A percentile compares a stretch with the other conserved stretches of the same genome.
Conservation (phyloP, 176 grass and related monocot species). For the Saccharum spontaneum region DNA sequence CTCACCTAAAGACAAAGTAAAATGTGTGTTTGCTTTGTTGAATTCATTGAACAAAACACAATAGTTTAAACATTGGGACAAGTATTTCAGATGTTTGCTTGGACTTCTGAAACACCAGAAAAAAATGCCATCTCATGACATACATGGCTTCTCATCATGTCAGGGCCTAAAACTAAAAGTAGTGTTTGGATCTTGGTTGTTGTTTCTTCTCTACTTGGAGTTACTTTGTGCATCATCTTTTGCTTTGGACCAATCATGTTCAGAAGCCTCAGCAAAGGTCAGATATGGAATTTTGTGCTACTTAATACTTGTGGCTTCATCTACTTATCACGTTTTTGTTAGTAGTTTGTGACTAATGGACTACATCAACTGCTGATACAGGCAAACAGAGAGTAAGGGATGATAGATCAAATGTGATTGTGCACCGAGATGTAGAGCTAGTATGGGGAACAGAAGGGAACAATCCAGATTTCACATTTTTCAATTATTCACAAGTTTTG, state of each 20-base stretch:
- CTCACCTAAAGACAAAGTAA: neutral
- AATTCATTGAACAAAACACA: neutral
- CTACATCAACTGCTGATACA: neutral
- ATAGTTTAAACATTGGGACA: neutral
- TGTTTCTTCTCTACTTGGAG: neutral
- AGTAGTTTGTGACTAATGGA: neutral
- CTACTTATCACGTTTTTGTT: neutral
- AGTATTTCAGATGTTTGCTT: neutral
- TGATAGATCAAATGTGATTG: neutral
- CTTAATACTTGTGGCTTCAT: neutral
- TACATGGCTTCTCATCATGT: neutral
- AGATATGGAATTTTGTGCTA: neutral
- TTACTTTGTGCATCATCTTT: neutral
- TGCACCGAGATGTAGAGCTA: neutral
- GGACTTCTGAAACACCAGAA: neutral
- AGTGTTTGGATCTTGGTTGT: neutral
- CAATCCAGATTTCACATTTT: neutral
- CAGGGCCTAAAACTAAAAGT: neutral
- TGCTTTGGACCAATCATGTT: slow-evolving; percentile 7
- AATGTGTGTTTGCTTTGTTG: neutral
- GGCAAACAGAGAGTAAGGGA: neutral
- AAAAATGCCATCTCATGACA: neutral
- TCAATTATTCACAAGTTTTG: neutral
- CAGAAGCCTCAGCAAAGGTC: slow-evolving; percentile 17
- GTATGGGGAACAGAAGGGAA: neutral